Base-by-base conservation (phyloP, 495 filamentous ascomycete species). In the Annulohypoxylon bovei region DNA sequence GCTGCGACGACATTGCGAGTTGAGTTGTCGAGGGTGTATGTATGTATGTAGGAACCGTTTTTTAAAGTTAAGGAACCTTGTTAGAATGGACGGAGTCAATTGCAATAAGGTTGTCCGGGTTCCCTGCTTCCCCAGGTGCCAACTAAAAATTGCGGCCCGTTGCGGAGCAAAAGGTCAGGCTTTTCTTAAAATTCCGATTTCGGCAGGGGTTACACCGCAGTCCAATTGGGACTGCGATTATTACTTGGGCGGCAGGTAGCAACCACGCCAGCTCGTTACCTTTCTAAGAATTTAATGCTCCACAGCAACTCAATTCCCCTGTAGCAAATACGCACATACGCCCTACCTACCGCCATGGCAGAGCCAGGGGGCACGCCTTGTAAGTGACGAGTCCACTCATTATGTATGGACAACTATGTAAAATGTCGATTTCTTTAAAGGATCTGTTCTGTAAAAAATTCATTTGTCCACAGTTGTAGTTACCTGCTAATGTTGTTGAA, bases 341-440 rank as follows among this genome's bases (percentile, higher is more conserved):
- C 69, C 68, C 68, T 71, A 14, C n/a, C 16, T 25, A 27, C 55
- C 59, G 42, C 50, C n/a, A 76, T 76, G 75, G 49, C 68, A 65
- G 68, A 71, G 35, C 42, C 58, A 57, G 72, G 55, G 58, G 65
- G 18, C 25, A 63, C 75, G 66, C 75, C 72, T 61, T 74, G 72
- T 75, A 75, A 65, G 72, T 76, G 52, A 44, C 28, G 7, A 54
- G 30, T 35, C 30, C 28, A 35, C 50, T 39, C 18, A 27, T 50
- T 60, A 56, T 9, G 44, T 47, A 47, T 25, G 44, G 9, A 47
- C 20, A 46, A 28, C 22, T 62, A 55, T 9, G 42, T 67, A 63
- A 18, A 58, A 39, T 47, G 14, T 53, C 18, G 53, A 6, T 54
- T 42, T 62, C 18, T 44, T 33, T 2, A 33, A 6, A 16, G 7